Evolutionary conservation across 2,329 filamentous ascomycete species (phyloP).

Genomic region (Calonectria hongkongensis): DNA sequence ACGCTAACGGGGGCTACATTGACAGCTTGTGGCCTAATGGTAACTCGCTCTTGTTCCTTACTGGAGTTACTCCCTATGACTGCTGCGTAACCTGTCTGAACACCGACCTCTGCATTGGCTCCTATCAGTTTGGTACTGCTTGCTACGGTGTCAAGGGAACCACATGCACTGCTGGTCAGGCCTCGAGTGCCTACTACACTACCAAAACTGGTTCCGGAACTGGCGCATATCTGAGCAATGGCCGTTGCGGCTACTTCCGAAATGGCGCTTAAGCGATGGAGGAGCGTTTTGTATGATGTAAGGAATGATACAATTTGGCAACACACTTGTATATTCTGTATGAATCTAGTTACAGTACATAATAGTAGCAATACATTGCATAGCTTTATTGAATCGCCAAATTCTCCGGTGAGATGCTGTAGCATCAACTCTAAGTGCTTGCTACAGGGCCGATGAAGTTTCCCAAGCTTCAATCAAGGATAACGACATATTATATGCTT

Average conservation of each 20-base stretch:
- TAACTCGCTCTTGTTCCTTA: slow-evolving; percentile 3
- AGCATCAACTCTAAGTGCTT: no score
- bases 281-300: neutral
- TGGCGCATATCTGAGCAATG: slow-evolving; percentile 6
- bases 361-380: neutral
- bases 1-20: slow-evolving; percentile 16
- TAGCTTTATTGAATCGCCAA: neutral
- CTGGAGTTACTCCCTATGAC: neutral
- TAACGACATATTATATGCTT: no score
- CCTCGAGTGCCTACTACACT: neutral
- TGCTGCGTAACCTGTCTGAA: slow-evolving; percentile 14
- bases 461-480: no score
- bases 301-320: neutral
- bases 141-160: slow-evolving; percentile 9
- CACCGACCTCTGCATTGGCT: slow-evolving; percentile 11
- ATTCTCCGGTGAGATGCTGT: neutral
- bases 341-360: neutral
- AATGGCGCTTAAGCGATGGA: neutral
- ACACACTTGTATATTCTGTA: neutral
- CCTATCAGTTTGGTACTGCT: slow-evolving; percentile 16
- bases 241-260: slow-evolving; percentile 8
- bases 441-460: no score
- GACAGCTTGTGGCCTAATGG: slow-evolving; percentile 18
- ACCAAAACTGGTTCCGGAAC: slow-evolving; percentile 15
- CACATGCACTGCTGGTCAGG: neutral